Base-by-base conservation (phyloP, 176 grass and related monocot species). In the Lolium rigidum region DNA sequence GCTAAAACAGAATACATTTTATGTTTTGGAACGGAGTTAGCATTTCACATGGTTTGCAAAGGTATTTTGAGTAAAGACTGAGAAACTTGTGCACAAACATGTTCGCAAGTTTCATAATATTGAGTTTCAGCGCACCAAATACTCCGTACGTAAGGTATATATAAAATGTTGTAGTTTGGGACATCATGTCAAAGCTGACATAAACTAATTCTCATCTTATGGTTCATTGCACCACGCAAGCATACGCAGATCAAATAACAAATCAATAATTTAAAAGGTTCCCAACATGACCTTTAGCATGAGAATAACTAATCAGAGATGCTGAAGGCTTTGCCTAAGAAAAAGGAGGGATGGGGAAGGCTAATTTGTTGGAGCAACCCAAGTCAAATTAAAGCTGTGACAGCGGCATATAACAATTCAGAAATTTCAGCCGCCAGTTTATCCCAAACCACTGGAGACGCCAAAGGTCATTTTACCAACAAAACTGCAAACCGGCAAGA, bases 241-340 rank as follows among this genome's bases (percentile, higher is more conserved):
- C 13, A 61, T 20, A 43, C 41, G 41, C 61, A 69, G 35, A 57
- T 31, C 37, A 46, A 44, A 56, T 15, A 66, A 75, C 47, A 10
- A 10, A 51, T 22, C 48, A 58, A 73, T 25, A 80, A 87, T 74
- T 89, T 48, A 79, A 68, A 74, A 79, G 31, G 35, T 90, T 87
- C 37, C 66, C 56, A 83, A 0, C 74, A 38, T 73, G 74, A 79
- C 37, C 51, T 55, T 55, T 57, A 65, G 65, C 64, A 47, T 62
- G 12, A 14, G 35, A 74, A 80, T 44, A 80, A 75, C 24, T 74
- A 80, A 50, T 20, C 57, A 16, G 6, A 18, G 37, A 80, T 18
- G 47, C 2, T 9, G 81, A 79, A 51, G 21, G 66, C 72, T 26
- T 18, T 56, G 57, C 57, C 20, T 22, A 60, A 60, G 31, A 6